Evolutionary conservation across 768 basidiomycete species (phyloP).

Genomic region (Kwoniella dendrophila): DNA sequence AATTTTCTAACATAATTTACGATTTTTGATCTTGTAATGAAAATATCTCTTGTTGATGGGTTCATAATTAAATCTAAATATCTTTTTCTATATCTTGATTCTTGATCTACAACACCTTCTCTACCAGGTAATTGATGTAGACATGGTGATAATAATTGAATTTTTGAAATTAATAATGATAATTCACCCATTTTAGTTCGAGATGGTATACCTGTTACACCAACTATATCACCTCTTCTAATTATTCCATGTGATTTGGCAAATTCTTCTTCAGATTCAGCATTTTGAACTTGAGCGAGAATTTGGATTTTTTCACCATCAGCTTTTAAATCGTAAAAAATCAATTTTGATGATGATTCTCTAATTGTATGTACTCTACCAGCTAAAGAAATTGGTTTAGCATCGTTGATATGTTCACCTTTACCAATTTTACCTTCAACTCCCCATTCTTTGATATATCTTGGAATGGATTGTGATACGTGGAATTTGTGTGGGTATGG

Average conservation of each 20-base stretch:
- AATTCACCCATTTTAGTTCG: slow-evolving; percentile 96
- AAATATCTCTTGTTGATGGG: slow-evolving; percentile 82
- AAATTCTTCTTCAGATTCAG: slow-evolving; percentile 61
- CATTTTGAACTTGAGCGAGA: slow-evolving; percentile 76
- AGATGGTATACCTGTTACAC: slow-evolving; percentile 82
- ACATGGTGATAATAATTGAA: slow-evolving; percentile 90
- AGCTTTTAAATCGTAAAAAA: slow-evolving; percentile 90
- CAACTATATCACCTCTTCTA: slow-evolving; percentile 94
- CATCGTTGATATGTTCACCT: slow-evolving; percentile 67
- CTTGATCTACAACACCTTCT: slow-evolving; percentile 89
- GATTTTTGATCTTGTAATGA: slow-evolving; percentile 83
- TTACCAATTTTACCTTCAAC: slow-evolving; percentile 68
- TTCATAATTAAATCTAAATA: slow-evolving; percentile 98
- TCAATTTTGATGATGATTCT: slow-evolving; percentile 75
- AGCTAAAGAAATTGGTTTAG: slow-evolving; percentile 64
- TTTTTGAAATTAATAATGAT: slow-evolving; percentile 77
- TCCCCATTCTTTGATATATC: slow-evolving; percentile 75
- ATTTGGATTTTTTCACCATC: slow-evolving; percentile 94
- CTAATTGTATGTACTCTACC: slow-evolving; percentile 92
- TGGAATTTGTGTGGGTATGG: slow-evolving; percentile 99
- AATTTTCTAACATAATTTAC: slow-evolving; percentile 91
- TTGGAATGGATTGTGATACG: slow-evolving; percentile 72
- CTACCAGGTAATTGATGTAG: slow-evolving; percentile 90
- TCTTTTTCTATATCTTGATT: slow-evolving; percentile 96
- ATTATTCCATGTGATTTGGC: slow-evolving; percentile 76